These are phyloP conservation scores for Fusarium stilboides DNA, from an alignment of 2,329 filamentous ascomycete genomes.

Conservation along the genomic window DNA sequence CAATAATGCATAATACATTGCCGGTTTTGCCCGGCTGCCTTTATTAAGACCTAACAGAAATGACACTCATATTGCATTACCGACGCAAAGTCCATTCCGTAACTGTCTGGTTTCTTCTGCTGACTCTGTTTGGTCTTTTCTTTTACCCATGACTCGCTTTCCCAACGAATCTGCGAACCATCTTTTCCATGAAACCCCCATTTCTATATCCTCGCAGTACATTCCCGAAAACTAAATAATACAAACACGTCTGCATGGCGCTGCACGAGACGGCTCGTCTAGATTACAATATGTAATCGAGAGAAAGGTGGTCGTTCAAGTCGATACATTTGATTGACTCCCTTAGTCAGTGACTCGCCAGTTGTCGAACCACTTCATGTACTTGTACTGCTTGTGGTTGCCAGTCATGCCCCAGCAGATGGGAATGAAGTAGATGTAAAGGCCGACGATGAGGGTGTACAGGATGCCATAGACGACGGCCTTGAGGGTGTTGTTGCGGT, in stretches of 20 bases:
- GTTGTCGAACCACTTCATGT: constrained; percentile 92
- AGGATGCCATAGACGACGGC: constrained; percentile 79
- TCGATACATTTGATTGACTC: constrained; percentile 3
- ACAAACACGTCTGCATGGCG: constrained; percentile 29
- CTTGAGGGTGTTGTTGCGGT: constrained; percentile 74
- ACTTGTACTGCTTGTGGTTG: constrained; percentile 84
- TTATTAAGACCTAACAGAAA: constrained; percentile 39
- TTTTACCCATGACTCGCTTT: constrained; percentile 42
- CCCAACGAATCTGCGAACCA: constrained; percentile 39
- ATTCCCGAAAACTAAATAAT: constrained; percentile 34
- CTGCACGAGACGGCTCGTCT: constrained; percentile 33
- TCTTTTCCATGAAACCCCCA: constrained; percentile 44
- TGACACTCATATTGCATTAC: constrained; percentile 52
- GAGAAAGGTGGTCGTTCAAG: constrained; percentile 21
- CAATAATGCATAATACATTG: constrained; percentile 54
- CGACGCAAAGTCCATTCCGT: constrained; percentile 45
- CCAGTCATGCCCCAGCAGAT: constrained; percentile 98
- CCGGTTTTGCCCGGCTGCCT: constrained; percentile 40
- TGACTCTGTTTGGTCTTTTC: constrained; percentile 44
- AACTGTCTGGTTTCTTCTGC: constrained; percentile 41
- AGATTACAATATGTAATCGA: constrained; percentile 34
- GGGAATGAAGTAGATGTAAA: constrained; percentile 92
- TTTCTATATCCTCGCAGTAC: constrained; percentile 41
- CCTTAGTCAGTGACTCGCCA: constrained; percentile 84
- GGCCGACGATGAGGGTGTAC: constrained; percentile 81